phyloP scores from a whole-genome alignment of 257 asterid genomes.

The Solanum pinnatisectum region DNA sequence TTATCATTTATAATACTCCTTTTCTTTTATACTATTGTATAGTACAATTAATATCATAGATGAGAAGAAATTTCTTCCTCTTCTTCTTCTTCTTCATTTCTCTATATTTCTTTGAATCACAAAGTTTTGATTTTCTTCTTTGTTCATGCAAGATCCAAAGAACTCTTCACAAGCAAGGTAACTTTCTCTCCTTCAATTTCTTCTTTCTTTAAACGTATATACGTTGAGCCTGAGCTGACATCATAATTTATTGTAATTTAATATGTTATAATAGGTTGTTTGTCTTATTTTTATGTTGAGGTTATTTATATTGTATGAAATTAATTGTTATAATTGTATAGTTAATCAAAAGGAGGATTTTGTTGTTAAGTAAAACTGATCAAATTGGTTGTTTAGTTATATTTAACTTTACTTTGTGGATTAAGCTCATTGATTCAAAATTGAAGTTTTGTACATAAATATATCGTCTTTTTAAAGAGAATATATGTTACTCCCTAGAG shows the following conservation, averaged over 20 bases:
- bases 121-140: not conserved
- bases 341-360: too few relatives aligned
- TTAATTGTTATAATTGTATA: too few relatives aligned
- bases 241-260: not conserved
- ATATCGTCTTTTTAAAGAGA: not conserved
- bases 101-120: not conserved
- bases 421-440: not conserved
- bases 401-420: not conserved
- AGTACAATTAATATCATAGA: not conserved
- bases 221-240: not conserved
- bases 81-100: not conserved
- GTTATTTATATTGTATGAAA: not conserved
- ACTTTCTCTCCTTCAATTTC: not conserved
- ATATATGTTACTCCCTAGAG: not conserved
- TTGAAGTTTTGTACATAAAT: not conserved
- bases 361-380: too few relatives aligned
- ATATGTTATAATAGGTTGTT: not conserved
- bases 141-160: slow-evolving; percentile 46
- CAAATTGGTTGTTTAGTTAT: not conserved
- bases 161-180: slow-evolving; percentile 33
- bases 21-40: not conserved
- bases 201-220: not conserved
- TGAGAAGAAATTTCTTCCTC: slow-evolving; percentile 11
- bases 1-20: not conserved
- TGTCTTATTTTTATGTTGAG: not conserved